These are phyloP conservation scores for Colletotrichum simmondsii DNA, from an alignment of 2,329 filamentous ascomycete genomes.

Conservation along the genomic window DNA sequence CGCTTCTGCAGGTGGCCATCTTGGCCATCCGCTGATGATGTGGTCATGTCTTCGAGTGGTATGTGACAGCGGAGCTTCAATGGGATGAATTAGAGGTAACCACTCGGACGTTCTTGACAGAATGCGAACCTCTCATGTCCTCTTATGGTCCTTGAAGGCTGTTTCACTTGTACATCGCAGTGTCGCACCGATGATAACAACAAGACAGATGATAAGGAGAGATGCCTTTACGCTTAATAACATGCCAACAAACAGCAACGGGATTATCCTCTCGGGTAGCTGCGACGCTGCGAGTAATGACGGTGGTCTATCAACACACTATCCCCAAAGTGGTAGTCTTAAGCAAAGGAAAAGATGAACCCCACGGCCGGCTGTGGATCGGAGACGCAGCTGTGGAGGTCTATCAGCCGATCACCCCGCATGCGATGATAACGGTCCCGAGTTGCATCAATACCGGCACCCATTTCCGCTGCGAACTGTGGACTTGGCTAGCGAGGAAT, in stretches of 20 bases:
- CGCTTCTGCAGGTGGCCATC: conserved; percentile 48
- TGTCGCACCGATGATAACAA: background rate
- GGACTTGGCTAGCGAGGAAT: background rate
- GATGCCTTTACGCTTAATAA: background rate
- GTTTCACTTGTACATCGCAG: background rate
- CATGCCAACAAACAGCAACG: background rate
- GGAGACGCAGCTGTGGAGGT: background rate
- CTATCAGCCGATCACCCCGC: conserved; percentile 10
- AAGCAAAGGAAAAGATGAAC: conserved; percentile 20
- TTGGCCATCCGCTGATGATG: background rate
- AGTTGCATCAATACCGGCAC: background rate
- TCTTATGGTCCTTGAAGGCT: background rate
- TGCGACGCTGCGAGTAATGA: background rate
- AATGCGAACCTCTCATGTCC: background rate
- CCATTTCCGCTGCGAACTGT: background rate
- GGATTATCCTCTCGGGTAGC: background rate
- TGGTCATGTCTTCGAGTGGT: background rate
- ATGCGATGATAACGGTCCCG: background rate
- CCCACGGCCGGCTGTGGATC: background rate
- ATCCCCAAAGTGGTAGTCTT: conserved; percentile 12
- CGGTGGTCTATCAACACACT: background rate
- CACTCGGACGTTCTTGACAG: background rate
- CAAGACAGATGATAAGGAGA: background rate
- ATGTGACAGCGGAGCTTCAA: background rate
- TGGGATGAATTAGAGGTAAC: background rate